phyloP scores from a whole-genome alignment of 495 filamentous ascomycete species.

The Acidiella bohemica region DNA sequence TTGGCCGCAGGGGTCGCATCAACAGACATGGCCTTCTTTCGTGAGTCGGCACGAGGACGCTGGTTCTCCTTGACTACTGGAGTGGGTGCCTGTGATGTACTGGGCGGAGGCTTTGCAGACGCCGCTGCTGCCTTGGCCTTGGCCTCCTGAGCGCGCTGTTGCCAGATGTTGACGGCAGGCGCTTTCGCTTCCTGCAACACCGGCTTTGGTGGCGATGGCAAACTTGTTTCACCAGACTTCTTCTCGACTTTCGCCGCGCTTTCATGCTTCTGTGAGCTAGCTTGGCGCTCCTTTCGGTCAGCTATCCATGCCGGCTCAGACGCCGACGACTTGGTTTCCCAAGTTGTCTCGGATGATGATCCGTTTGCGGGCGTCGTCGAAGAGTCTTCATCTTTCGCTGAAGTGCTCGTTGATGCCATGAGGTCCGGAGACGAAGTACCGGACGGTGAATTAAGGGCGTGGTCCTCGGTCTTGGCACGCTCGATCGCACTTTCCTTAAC shows the following conservation, averaged over 20 bases:
- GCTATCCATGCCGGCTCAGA: slow-evolving; percentile 31
- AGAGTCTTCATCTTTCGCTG: slow-evolving; percentile 56
- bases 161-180: slow-evolving; percentile 78
- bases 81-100: not conserved
- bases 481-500: slow-evolving; percentile 23
- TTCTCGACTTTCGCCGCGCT: slow-evolving; percentile 34
- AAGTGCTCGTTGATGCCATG: slow-evolving; percentile 50
- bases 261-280: slow-evolving; percentile 1
- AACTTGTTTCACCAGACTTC: slow-evolving; percentile 24
- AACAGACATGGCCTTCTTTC: slow-evolving; percentile 25
- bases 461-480: slow-evolving; percentile 14
- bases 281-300: slow-evolving; percentile 16
- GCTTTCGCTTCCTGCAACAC: slow-evolving; percentile 60
- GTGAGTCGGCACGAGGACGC: slow-evolving; percentile 15
- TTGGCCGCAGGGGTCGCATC: too few relatives aligned
- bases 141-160: slow-evolving; percentile 54
- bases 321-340: slow-evolving; percentile 53
- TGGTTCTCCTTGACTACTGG: slow-evolving; percentile 15
- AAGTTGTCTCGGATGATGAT: slow-evolving; percentile 42
- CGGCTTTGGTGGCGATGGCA: slow-evolving; percentile 15
- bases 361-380: slow-evolving; percentile 49
- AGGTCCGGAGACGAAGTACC: slow-evolving; percentile 55
- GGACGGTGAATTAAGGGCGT: slow-evolving; percentile 27
- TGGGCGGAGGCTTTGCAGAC: slow-evolving; percentile 12
- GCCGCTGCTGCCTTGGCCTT: slow-evolving; percentile 43